A percentile compares a stretch with the other conserved stretches of the same genome.
These are phyloP conservation scores for Bacidia gigantensis DNA, from an alignment of 495 filamentous ascomycete species.

Conservation along the genomic window DNA sequence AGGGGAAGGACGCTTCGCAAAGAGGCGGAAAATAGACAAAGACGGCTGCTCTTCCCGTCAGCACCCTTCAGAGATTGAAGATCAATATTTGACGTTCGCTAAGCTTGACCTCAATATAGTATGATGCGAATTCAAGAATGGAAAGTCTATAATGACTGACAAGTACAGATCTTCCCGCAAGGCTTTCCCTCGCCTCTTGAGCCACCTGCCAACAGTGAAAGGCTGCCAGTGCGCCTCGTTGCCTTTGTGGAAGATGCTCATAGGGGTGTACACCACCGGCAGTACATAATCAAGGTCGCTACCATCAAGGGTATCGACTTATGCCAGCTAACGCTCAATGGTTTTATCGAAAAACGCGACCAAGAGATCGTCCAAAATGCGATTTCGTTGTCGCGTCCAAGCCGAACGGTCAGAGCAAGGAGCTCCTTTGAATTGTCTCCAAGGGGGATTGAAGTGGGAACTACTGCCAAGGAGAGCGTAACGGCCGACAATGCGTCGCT, in stretches of 20 bases:
- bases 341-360: background rate
- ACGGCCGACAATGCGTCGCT: too few relatives aligned
- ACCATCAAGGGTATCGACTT: slow-evolving; percentile 3
- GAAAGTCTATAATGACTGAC: background rate
- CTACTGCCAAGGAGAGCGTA: too few relatives aligned
- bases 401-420: background rate
- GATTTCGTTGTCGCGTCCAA: slow-evolving; percentile 1
- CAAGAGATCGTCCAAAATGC: slow-evolving; percentile 6
- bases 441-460: too few relatives aligned
- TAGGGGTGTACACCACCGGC: too few relatives aligned
- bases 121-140: background rate
- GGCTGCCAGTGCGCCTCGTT: too few relatives aligned
- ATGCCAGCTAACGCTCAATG: slow-evolving; percentile 1
- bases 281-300: too few relatives aligned
- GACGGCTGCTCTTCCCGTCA: too few relatives aligned
- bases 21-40: background rate
- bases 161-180: background rate
- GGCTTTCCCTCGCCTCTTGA: background rate
- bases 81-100: slow-evolving; percentile 11
- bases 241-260: too few relatives aligned
- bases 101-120: slow-evolving; percentile 12
- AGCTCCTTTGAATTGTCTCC: slow-evolving; percentile 3
- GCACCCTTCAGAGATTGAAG: too few relatives aligned
- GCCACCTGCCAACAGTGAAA: too few relatives aligned
- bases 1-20: background rate